phyloP scores from a whole-genome alignment of 2,329 filamentous ascomycete species.

The Septoria linicola region DNA sequence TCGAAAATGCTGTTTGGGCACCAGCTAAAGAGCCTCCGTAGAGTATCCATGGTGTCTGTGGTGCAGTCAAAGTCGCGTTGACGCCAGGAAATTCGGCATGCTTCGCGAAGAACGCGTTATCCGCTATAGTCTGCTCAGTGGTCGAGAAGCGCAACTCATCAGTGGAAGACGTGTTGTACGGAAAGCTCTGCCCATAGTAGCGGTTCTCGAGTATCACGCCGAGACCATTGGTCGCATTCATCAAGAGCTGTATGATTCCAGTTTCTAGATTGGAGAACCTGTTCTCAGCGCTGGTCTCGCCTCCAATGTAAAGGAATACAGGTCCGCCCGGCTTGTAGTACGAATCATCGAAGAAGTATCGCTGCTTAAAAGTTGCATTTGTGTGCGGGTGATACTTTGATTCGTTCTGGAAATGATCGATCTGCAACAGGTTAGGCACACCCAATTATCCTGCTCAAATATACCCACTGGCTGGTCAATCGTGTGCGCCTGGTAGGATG shows the following conservation, averaged over 20 bases:
- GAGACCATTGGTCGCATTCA: conserved; percentile 54
- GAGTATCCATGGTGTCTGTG: conserved; percentile 49
- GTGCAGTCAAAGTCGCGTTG: conserved; percentile 44
- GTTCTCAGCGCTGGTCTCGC: conserved; percentile 63
- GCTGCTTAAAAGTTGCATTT: conserved; percentile 64
- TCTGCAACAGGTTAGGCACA: conserved; percentile 25
- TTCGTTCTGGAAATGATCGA: conserved; percentile 83
- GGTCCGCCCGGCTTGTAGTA: conserved; percentile 76
- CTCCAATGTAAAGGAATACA: conserved; percentile 71
- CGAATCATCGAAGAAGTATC: conserved; percentile 79
- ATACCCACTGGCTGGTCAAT: conserved; percentile 13
- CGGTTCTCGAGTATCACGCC: conserved; percentile 56
- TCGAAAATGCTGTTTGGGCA: conserved; percentile 47
- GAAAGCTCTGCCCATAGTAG: conserved; percentile 53
- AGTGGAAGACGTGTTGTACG: conserved; percentile 50
- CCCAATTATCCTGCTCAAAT: background rate
- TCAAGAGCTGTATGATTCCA: conserved; percentile 60
- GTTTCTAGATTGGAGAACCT: conserved; percentile 71
- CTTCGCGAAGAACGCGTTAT: conserved; percentile 54
- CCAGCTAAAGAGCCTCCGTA: conserved; percentile 49
- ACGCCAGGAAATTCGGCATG: conserved; percentile 50
- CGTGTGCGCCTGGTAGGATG: conserved; percentile 5
- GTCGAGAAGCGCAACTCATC: conserved; percentile 53
- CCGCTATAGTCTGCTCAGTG: conserved; percentile 53
- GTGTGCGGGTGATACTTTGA: conserved; percentile 73